Evolutionary conservation across 768 basidiomycete species (phyloP).

Genomic region (Pisolithus sp.): DNA sequence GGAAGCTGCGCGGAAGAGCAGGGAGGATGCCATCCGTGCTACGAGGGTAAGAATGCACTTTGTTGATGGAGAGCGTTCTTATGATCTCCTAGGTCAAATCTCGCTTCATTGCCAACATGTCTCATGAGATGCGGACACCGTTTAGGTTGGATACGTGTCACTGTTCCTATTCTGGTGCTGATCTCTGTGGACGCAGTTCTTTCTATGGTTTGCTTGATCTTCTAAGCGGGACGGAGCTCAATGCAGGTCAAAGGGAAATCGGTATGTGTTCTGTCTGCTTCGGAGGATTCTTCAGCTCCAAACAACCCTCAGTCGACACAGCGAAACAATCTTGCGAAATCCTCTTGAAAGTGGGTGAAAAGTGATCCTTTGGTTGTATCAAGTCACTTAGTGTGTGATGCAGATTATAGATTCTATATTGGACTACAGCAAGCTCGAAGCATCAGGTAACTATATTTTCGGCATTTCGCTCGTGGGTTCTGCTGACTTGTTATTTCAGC

Average conservation of each 20-base stretch:
- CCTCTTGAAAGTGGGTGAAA: constrained; percentile 47
- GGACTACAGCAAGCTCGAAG: constrained; percentile 76
- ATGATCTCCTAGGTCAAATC: constrained; percentile 54
- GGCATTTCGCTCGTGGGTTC: neutral
- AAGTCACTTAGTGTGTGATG: neutral
- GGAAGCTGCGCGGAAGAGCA: constrained; percentile 61
- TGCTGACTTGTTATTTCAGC: constrained; percentile 32
- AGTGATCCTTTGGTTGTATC: neutral
- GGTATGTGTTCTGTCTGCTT: constrained; percentile 31
- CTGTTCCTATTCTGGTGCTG: neutral
- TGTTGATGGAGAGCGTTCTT: neutral
- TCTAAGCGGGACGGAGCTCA: constrained; percentile 64
- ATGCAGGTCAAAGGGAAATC: constrained; percentile 63
- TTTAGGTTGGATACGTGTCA: constrained; percentile 40
- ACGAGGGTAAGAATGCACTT: constrained; percentile 44
- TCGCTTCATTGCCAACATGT: constrained; percentile 73
- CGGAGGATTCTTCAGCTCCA: neutral
- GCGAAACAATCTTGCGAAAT: constrained; percentile 76
- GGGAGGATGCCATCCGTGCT: constrained; percentile 68
- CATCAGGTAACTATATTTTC: constrained; percentile 42
- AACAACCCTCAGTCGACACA: constrained; percentile 49
- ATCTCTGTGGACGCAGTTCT: constrained; percentile 35
- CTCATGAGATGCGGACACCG: constrained; percentile 70
- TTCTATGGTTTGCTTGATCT: constrained; percentile 74
- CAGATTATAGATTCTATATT: constrained; percentile 76